Evolutionary conservation across 2,329 filamentous ascomycete species (phyloP).

Genomic region (Blastomyces percursus): DNA sequence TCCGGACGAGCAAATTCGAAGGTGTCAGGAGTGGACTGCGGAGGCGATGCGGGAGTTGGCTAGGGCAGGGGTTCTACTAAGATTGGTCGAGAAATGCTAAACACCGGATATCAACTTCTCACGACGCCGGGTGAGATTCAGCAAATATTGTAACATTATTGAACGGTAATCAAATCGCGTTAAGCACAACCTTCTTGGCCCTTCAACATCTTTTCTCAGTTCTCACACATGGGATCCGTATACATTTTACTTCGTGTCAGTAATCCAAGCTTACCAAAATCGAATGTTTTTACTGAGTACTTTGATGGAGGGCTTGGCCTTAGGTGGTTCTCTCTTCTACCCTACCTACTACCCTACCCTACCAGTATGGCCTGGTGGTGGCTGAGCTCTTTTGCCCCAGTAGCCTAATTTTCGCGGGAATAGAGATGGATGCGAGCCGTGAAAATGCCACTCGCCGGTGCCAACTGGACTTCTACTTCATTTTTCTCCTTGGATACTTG

Average conservation of each 20-base stretch:
- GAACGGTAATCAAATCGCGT: neutral
- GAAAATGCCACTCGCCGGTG: neutral
- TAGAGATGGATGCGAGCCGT: too few relatives aligned
- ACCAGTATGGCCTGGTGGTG: too few relatives aligned
- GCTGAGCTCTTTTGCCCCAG: too few relatives aligned
- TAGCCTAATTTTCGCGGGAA: too few relatives aligned
- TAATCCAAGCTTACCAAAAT: neutral
- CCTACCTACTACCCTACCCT: too few relatives aligned
- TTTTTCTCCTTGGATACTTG: neutral
- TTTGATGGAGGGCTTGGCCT: too few relatives aligned
- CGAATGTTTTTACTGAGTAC: too few relatives aligned
- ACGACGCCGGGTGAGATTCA: neutral
- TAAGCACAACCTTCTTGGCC: neutral
- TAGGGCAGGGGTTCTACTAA: neutral
- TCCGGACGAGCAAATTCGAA: neutral
- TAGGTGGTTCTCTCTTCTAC: too few relatives aligned
- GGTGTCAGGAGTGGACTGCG: slow-evolving; percentile 2
- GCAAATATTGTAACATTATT: neutral
- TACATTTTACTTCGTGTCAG: neutral
- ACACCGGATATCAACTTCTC: neutral
- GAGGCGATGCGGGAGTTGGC: neutral
- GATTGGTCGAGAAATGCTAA: neutral
- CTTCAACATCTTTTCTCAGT: neutral
- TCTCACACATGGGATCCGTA: neutral
- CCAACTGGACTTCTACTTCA: neutral